Evolutionary conservation across 352 stramenopile species (phyloP).

Genomic region (Elongisporangium undulatum): DNA sequence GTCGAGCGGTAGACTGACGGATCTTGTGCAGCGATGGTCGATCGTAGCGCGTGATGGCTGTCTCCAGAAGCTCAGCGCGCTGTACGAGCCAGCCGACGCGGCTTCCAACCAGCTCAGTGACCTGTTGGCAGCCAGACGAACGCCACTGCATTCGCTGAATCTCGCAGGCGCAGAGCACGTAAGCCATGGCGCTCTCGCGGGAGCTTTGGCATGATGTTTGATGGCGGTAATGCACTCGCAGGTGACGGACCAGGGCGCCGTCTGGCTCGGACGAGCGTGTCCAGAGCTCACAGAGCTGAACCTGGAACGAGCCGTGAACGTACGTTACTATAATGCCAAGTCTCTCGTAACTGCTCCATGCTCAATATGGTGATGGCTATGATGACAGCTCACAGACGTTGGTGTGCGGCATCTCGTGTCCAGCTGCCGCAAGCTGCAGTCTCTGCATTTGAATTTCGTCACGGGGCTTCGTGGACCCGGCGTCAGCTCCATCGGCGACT

Average conservation of each 20-base stretch:
- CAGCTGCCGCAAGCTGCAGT: slow-evolving; percentile 39
- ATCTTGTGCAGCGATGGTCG: neutral
- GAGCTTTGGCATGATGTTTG: neutral
- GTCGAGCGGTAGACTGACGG: neutral
- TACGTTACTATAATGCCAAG: slow-evolving; percentile 9
- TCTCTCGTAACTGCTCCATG: neutral
- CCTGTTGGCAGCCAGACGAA: slow-evolving; percentile 2
- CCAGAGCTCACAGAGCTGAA: slow-evolving; percentile 39
- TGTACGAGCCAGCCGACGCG: neutral
- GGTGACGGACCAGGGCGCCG: slow-evolving; percentile 42
- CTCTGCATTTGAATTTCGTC: slow-evolving; percentile 54
- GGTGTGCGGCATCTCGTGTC: slow-evolving; percentile 50
- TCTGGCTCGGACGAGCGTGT: slow-evolving; percentile 23
- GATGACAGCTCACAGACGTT: slow-evolving; percentile 52
- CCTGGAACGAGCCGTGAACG: slow-evolving; percentile 34
- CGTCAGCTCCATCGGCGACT: slow-evolving; percentile 54
- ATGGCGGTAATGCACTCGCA: slow-evolving; percentile 2
- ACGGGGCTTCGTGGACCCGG: slow-evolving; percentile 38
- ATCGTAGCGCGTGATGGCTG: neutral
- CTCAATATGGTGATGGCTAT: neutral
- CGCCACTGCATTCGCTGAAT: slow-evolving; percentile 25
- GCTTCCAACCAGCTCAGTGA: slow-evolving; percentile 34
- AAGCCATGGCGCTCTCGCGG: neutral
- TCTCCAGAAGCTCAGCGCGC: neutral
- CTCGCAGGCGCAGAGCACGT: slow-evolving; percentile 57